Evolutionary conservation across 306 rosid species (phyloP).

Genomic region (Quercus glauca): DNA sequence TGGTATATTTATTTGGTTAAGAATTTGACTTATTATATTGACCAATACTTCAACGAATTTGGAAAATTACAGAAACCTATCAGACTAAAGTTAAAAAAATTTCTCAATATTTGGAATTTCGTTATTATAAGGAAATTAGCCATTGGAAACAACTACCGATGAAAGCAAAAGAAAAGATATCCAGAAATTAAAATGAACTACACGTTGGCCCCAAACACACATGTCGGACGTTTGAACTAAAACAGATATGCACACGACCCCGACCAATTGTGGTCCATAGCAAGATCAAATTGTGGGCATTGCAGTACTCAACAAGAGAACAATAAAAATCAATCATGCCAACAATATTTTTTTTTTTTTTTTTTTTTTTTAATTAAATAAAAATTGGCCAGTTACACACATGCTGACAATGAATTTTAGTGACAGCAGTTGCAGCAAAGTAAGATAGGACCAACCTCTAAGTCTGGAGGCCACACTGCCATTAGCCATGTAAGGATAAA

Average conservation of each 20-base stretch:
- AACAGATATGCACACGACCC: too few relatives aligned
- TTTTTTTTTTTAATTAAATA: too few relatives aligned
- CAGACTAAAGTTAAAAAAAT: neutral
- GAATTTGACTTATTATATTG: neutral
- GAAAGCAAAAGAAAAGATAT: neutral
- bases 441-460: conserved; percentile 56
- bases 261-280: too few relatives aligned
- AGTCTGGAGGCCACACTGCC: conserved; percentile 96
- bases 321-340: too few relatives aligned
- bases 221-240: too few relatives aligned
- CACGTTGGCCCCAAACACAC: too few relatives aligned
- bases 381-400: too few relatives aligned
- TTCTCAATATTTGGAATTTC: too few relatives aligned
- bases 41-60: neutral
- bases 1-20: neutral
- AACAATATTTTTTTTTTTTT: too few relatives aligned
- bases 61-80: neutral
- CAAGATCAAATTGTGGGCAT: too few relatives aligned
- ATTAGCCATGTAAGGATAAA: conserved; percentile 93
- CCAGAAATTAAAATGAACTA: neutral
- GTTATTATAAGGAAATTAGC: neutral
- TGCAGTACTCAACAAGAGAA: too few relatives aligned
- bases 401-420: neutral
- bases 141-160: neutral
- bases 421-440: neutral